These are phyloP conservation scores for Candida wancherniae DNA, from an alignment of 805 yeast genomes.

Conservation along the genomic window DNA sequence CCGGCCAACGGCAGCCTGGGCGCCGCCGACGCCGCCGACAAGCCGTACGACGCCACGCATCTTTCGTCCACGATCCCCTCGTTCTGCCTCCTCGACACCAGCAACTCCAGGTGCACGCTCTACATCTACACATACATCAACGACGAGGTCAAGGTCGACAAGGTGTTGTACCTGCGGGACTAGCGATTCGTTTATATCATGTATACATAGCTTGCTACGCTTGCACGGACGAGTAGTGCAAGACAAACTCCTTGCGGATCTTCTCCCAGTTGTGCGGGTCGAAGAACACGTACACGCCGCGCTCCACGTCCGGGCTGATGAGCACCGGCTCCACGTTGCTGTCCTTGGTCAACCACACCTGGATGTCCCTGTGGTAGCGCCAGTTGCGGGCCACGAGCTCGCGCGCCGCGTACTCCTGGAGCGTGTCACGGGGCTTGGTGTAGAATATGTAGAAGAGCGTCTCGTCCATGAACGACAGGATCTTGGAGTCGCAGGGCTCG, in stretches of 20 bases:
- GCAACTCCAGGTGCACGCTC: slow-evolving; percentile 69
- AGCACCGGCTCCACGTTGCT: slow-evolving; percentile 85
- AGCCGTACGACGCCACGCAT: slow-evolving; percentile 11
- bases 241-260: slow-evolving; percentile 64
- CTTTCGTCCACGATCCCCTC: slow-evolving; percentile 54
- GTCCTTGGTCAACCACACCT: slow-evolving; percentile 95
- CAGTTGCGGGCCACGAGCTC: slow-evolving; percentile 90
- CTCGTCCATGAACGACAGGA: slow-evolving; percentile 74
- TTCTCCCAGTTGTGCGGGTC: slow-evolving; percentile 97
- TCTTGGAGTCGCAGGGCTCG: slow-evolving; percentile 44
- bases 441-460: slow-evolving; percentile 91
- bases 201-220: slow-evolving; percentile 10
- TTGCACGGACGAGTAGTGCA: slow-evolving; percentile 42
- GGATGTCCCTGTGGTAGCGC: slow-evolving; percentile 94
- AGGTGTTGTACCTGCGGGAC: slow-evolving; percentile 46
- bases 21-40: neutral
- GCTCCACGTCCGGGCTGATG: slow-evolving; percentile 73
- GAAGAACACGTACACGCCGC: slow-evolving; percentile 90
- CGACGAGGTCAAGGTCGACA: slow-evolving; percentile 87
- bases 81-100: slow-evolving; percentile 84
- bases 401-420: slow-evolving; percentile 91
- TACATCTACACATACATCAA: slow-evolving; percentile 79
- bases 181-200: slow-evolving; percentile 2
- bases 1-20: neutral
- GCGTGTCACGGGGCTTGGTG: slow-evolving; percentile 84